Percentiles rank a stretch among this genome's conserved stretches.
Conservation (phyloP, 768 basidiomycete species). For the Fibroporia radiculosa region DNA sequence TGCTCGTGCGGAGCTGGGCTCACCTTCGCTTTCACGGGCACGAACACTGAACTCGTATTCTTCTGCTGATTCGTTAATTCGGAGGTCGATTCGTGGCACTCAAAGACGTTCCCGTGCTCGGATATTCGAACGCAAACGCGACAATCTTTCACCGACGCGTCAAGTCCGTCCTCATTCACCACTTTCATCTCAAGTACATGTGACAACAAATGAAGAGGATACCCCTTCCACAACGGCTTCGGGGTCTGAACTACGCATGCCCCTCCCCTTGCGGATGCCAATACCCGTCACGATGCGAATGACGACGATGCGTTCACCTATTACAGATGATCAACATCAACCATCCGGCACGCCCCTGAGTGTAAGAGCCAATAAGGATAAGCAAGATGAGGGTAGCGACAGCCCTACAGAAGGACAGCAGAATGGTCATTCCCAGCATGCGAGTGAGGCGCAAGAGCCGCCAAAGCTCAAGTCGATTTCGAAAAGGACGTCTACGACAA, state of each 20-base stretch:
- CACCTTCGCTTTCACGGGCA: neutral
- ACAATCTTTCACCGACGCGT: slow-evolving; percentile 4
- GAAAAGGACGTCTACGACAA: neutral
- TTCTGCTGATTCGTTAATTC: slow-evolving; percentile 19
- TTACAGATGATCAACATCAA: neutral
- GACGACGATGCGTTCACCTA: slow-evolving; percentile 3
- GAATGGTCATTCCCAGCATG: neutral
- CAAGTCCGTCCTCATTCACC: neutral
- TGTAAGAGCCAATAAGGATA: neutral
- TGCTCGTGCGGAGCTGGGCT: neutral
- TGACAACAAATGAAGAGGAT: neutral
- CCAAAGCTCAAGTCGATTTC: slow-evolving; percentile 6
- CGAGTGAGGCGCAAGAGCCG: neutral
- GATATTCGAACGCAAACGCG: slow-evolving; percentile 3
- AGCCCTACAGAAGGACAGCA: neutral
- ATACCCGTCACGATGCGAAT: slow-evolving; percentile 15
- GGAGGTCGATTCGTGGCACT: slow-evolving; percentile 13
- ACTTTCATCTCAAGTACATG: neutral
- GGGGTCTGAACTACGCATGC: slow-evolving; percentile 5
- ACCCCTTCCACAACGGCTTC: slow-evolving; percentile 5
- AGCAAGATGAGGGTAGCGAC: slow-evolving; percentile 6
- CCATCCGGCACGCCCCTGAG: neutral
- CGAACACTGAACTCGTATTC: slow-evolving; percentile 19
- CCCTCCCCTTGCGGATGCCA: slow-evolving; percentile 2
- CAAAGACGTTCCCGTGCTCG: neutral